Conservation (phyloP, 192 early-diverging fungal species). For the Phycomyces blakesleeanus region DNA sequence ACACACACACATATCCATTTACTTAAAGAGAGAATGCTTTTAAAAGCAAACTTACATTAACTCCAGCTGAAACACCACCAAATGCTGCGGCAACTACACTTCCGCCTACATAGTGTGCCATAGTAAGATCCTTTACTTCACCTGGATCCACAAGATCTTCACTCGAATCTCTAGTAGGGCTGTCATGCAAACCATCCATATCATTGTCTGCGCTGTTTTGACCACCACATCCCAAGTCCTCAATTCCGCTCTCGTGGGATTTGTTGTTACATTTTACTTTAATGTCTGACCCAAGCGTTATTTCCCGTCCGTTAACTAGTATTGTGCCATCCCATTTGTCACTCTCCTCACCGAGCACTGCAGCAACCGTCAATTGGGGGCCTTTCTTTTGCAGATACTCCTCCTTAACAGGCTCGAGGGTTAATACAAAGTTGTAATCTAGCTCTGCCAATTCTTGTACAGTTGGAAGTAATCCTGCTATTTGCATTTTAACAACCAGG, state of each 20-base stretch:
- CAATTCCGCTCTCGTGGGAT: background rate
- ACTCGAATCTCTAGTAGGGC: background rate
- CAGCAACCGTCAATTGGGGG: conserved; percentile 21
- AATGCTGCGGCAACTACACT: conserved; percentile 13
- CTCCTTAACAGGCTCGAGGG: conserved; percentile 10
- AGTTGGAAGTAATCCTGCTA: background rate
- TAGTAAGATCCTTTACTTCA: background rate
- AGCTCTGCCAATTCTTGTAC: conserved; percentile 6
- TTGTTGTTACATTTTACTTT: background rate
- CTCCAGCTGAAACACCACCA: conserved; percentile 10
- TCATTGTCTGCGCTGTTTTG: background rate
- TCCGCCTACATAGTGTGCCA: conserved; percentile 8
- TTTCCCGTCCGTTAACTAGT: conserved; percentile 25
- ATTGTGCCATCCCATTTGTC: conserved; percentile 25
- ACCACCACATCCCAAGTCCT: background rate
- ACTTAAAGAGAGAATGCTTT: too few species aligned
- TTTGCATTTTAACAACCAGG: conserved; percentile 4
- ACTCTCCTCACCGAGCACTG: conserved; percentile 22
- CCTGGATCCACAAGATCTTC: background rate
- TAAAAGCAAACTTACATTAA: conserved; percentile 11
- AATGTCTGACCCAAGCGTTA: conserved; percentile 11
- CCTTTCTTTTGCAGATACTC: background rate
- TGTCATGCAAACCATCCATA: background rate
- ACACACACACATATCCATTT: too few species aligned
- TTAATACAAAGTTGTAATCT: conserved; percentile 13